Evolutionary conservation across 2,329 filamentous ascomycete species (phyloP), one percentile per base, ranked within the genome.

Genomic region (Phialemoniopsis sp.): DNA sequence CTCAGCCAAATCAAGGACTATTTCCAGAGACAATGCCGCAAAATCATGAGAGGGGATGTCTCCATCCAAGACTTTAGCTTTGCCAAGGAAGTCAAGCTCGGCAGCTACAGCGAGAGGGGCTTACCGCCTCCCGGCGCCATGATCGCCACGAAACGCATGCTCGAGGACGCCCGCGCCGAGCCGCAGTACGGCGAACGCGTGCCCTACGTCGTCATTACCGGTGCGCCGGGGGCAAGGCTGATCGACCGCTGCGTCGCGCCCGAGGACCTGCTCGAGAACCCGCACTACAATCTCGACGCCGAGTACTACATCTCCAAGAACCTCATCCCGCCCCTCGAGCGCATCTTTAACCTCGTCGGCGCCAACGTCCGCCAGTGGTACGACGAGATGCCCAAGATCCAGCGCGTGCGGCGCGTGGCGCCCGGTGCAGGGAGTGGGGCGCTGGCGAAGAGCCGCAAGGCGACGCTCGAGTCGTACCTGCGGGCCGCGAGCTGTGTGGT

Each of bases 231-330:
- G 0, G 85, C 90, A 8, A 71, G 89, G 21, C 76, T 98, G 8
- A 83, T 89, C 48, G 91, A 97, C 60, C 85, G 93, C 12, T 95
- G 89, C 56, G 87, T 98, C 1, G 79, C 88, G 26, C 93, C 93
- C 0, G 89, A 96, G 52, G 82, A 83, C 9, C 70, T 97, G 4
- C 73, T 97, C 2, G 69, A 13, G 26, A 34, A 36, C 19, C 38
- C 78, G 38, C 79, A 91, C 51, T 77, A 85, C 37, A 82, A 89
- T 51, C 76, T 98, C 14, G 93, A 98, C 55, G 84, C 90, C 0
- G 89, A 96, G 51, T 98, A 98, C 63, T 98, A 98, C 67, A 97
- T 98, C 53, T 80, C 78, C 14, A 97, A 96, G 67, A 97, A 96
- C 57, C 58, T 98, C 8, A 94, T 98, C 36, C 93, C 93, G 6